phyloP scores from a whole-genome alignment of 768 basidiomycete genomes.

The Asterophora parasitica region DNA sequence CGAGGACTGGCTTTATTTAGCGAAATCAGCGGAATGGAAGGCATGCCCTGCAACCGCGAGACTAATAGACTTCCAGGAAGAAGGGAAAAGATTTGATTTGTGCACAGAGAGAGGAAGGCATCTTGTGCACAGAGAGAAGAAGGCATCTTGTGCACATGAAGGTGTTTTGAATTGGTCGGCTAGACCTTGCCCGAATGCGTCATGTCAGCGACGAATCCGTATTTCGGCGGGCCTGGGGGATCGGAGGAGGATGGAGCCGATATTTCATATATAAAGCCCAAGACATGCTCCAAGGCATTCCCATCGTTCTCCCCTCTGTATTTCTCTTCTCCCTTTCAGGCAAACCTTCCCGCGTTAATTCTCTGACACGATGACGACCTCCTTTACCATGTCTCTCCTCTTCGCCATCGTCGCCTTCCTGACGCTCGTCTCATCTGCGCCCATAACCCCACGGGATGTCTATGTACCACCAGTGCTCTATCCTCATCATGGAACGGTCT shows the following conservation, averaged over 20 bases:
- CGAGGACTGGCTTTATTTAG: slow-evolving; percentile 6
- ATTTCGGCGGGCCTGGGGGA: background rate
- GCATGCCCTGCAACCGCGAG: slow-evolving; percentile 1
- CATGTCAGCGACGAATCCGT: background rate
- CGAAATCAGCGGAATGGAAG: slow-evolving; percentile 16
- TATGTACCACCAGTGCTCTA: slow-evolving; percentile 39
- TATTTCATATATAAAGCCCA: slow-evolving; percentile 10
- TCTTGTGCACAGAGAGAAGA: too few relatives aligned
- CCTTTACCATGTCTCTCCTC: slow-evolving; percentile 15
- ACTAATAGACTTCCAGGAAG: slow-evolving; percentile 1
- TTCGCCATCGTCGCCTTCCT: slow-evolving; percentile 18
- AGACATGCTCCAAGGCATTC: slow-evolving; percentile 12
- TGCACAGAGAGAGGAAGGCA: too few relatives aligned
- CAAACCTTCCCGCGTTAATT: background rate
- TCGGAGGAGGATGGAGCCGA: slow-evolving; percentile 7
- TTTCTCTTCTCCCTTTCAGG: background rate
- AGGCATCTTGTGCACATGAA: background rate
- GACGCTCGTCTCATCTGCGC: slow-evolving; percentile 26
- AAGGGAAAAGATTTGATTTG: slow-evolving; percentile 1
- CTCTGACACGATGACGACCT: slow-evolving; percentile 12
- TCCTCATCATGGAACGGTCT: slow-evolving; percentile 32
- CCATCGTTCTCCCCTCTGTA: background rate
- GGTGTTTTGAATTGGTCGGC: background rate
- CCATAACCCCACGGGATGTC: slow-evolving; percentile 39
- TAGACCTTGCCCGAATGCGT: background rate